These are phyloP conservation scores for Phytophthora multivora DNA, from an alignment of 352 stramenopile genomes.

Conservation along the genomic window DNA sequence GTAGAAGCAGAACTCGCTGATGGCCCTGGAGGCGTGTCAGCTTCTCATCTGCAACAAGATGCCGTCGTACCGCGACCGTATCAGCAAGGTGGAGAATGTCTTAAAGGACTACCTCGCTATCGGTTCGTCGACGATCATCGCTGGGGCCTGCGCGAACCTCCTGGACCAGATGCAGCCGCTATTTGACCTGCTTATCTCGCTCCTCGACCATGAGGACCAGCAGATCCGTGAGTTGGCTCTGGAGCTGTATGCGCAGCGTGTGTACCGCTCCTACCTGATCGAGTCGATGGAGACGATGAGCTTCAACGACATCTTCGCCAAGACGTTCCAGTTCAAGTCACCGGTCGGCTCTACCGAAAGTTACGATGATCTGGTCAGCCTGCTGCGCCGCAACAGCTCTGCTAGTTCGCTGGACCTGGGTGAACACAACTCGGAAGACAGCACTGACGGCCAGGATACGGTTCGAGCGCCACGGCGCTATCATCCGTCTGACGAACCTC, in stretches of 20 bases:
- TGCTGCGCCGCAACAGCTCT: constrained; percentile 74
- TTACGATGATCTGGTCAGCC: constrained; percentile 80
- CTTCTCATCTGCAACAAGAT: constrained; percentile 97
- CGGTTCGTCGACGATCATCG: constrained; percentile 49
- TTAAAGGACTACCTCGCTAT: constrained; percentile 73
- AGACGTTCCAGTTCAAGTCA: constrained; percentile 89
- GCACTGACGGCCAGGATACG: constrained; percentile 40
- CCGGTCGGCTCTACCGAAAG: constrained; percentile 75
- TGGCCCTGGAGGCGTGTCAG: constrained; percentile 95
- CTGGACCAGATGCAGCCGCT: constrained; percentile 86
- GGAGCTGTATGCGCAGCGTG: constrained; percentile 83
- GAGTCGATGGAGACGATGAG: constrained; percentile 82
- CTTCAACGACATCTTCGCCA: constrained; percentile 70
- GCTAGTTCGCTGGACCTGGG: constrained; percentile 38
- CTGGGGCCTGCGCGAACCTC: constrained; percentile 57
- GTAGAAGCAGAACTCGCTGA: constrained; percentile 91
- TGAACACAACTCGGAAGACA: constrained; percentile 42
- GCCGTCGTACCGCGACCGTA: constrained; percentile 93
- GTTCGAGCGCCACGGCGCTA: constrained; percentile 80
- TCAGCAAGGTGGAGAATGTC: constrained; percentile 79
- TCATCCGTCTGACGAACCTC: constrained; percentile 89
- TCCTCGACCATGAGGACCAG: constrained; percentile 74
- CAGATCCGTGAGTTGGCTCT: constrained; percentile 74
- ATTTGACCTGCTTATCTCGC: constrained; percentile 84
- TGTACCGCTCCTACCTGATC: constrained; percentile 89